These are phyloP conservation scores for Decorospora gaudefroyi DNA, from an alignment of 2,329 filamentous ascomycete species.

Conservation along the genomic window DNA sequence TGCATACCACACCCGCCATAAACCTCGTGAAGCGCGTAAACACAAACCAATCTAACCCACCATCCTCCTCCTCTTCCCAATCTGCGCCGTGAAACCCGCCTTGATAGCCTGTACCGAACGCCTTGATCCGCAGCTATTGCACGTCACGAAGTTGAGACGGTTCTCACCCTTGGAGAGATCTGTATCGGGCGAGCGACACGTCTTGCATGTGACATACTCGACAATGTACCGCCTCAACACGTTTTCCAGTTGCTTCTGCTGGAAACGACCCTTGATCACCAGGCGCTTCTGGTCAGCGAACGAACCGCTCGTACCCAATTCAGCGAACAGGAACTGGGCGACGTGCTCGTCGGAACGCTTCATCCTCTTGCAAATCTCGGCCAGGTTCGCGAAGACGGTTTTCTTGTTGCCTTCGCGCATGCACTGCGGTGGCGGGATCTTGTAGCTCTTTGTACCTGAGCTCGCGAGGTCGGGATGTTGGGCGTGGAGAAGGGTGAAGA, in stretches of 20 bases:
- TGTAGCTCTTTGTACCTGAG: conserved; percentile 91
- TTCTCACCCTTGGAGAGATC: conserved; percentile 98
- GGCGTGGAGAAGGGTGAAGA: conserved; percentile 92
- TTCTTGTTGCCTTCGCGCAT: conserved; percentile 98
- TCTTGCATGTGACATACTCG: conserved; percentile 99
- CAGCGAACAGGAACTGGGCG: conserved; percentile 94
- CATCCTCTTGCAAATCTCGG: conserved; percentile 99
- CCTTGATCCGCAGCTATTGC: conserved; percentile 71
- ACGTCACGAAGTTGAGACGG: conserved; percentile 97
- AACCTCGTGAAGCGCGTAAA: conserved; percentile 29
- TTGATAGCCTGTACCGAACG: conserved; percentile 97
- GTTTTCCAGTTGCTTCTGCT: conserved; percentile 99
- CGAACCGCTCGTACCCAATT: conserved; percentile 95
- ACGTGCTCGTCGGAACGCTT: conserved; percentile 98
- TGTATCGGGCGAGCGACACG: conserved; percentile 62
- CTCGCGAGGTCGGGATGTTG: conserved; percentile 96
- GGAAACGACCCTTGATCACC: conserved; percentile 99
- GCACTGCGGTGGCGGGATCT: conserved; percentile 98
- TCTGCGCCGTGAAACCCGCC: conserved; percentile 99
- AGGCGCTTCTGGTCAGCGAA: conserved; percentile 85
- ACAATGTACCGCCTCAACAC: conserved; percentile 94
- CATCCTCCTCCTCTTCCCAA: conserved; percentile 97
- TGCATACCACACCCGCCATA: conserved; percentile 22
- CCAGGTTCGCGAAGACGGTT: conserved; percentile 99
- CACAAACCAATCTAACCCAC: conserved; percentile 65